A percentile compares a stretch with the other conserved stretches of the same genome.
phyloP scores from a whole-genome alignment of 306 rosid species.

The Quillaja saponaria region DNA sequence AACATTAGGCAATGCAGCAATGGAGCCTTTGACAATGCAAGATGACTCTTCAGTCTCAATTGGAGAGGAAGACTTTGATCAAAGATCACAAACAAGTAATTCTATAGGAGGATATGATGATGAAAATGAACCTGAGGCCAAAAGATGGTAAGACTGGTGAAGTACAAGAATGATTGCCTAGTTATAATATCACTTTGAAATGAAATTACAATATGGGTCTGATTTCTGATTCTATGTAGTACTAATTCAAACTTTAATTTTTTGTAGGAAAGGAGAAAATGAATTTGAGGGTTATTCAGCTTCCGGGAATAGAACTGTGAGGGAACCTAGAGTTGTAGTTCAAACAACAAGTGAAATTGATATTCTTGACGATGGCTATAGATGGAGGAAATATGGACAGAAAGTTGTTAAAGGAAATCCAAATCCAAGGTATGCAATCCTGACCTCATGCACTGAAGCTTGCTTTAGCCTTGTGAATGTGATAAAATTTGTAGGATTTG shows the following conservation, averaged over 20 bases:
- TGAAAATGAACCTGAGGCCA: conserved; percentile 66
- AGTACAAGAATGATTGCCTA: not conserved
- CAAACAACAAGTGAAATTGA: conserved; percentile 95
- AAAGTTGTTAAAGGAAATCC: conserved; percentile 99
- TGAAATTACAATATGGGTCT: not conserved
- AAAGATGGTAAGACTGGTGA: conserved; percentile 65
- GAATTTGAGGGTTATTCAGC: conserved; percentile 51
- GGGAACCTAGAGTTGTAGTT: conserved; percentile 95
- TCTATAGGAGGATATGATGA: conserved; percentile 49
- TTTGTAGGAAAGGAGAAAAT: conserved; percentile 77
- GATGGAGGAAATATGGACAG: conserved; percentile 99
- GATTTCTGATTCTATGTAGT: conserved; percentile 12
- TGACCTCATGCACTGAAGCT: not conserved
- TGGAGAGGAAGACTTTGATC: conserved; percentile 72
- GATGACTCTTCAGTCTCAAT: conserved; percentile 76
- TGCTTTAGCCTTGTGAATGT: not conserved
- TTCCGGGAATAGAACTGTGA: conserved; percentile 71
- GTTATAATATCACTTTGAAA: not conserved
- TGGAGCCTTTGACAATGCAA: conserved; percentile 44
- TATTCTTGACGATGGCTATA: conserved; percentile 89
- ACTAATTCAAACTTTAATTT: conserved; percentile 15
- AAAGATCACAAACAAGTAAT: conserved; percentile 62
- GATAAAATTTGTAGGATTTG: too few species aligned
- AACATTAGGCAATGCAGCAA: conserved; percentile 40
- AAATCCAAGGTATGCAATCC: conserved; percentile 68